phyloP scores from a whole-genome alignment of 148 eudicot genomes.

The Chenopodium formosanum region DNA sequence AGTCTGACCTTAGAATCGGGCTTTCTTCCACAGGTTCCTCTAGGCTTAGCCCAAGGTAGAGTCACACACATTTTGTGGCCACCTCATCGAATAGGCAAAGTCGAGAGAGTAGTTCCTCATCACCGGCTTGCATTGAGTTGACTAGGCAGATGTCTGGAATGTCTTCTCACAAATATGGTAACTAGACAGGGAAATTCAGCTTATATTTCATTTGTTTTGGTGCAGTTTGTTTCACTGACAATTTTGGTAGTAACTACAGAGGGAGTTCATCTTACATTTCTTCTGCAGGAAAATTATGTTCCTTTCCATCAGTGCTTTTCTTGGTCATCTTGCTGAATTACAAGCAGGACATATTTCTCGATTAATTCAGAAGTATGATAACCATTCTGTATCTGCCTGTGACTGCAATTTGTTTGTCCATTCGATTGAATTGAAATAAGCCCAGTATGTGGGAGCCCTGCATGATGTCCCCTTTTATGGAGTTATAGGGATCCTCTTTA shows the following conservation, averaged over 20 bases:
- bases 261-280: neutral
- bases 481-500: no score
- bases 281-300: neutral
- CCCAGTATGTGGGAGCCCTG: no score
- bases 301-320: neutral
- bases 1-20: conserved; percentile 8
- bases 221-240: conserved; percentile 10
- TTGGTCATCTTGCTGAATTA: neutral
- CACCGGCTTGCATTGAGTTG: conserved; percentile 38
- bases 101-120: conserved; percentile 37
- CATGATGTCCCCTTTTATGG: no score
- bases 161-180: neutral
- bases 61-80: conserved; percentile 86
- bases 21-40: conserved; percentile 57
- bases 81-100: conserved; percentile 71
- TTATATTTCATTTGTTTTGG: neutral
- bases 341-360: neutral
- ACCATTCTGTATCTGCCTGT: no score
- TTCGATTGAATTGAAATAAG: no score
- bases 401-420: no score
- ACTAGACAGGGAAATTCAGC: no score
- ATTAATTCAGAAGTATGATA: no score
- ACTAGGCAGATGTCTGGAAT: neutral
- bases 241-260: neutral
- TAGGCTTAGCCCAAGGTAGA: conserved; percentile 84